Conservation (phyloP, 2,329 filamentous ascomycete genomes). For the Claviceps sp. region DNA sequence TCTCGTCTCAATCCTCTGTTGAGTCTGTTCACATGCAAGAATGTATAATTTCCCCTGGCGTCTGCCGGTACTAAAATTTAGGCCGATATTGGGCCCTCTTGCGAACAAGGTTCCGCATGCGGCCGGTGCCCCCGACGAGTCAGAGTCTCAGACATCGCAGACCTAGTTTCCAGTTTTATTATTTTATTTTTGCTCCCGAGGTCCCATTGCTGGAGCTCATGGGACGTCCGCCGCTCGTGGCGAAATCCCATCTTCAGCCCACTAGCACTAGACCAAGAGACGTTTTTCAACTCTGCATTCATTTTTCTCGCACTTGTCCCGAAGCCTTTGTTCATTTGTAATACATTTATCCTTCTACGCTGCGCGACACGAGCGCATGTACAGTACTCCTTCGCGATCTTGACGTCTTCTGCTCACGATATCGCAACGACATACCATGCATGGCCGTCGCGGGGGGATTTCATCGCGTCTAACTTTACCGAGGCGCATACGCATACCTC, state of each 20-base stretch:
- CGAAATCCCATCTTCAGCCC: not conserved
- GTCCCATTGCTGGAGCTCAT: not conserved
- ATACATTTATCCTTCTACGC: no score
- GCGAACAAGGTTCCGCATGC: not conserved
- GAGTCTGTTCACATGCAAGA: not conserved
- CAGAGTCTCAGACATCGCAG: conserved; percentile 1
- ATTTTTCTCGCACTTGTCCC: not conserved
- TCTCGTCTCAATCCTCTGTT: not conserved
- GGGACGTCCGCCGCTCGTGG: not conserved
- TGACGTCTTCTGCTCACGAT: not conserved
- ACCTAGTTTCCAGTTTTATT: not conserved
- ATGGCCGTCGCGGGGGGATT: not conserved
- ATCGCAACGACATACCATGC: conserved; percentile 4
- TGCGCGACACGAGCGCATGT: not conserved
- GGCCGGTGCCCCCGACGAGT: not conserved
- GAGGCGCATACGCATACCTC: conserved; percentile 3
- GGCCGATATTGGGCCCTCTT: not conserved
- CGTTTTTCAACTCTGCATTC: not conserved
- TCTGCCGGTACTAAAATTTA: not conserved
- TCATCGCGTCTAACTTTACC: not conserved
- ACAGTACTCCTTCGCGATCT: not conserved
- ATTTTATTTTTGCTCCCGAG: not conserved
- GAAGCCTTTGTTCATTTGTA: not conserved
- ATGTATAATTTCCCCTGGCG: not conserved
- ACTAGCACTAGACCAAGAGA: not conserved